Percentiles rank a stretch among this genome's conserved stretches.
Evolutionary conservation across 495 filamentous ascomycete species (phyloP).

Genomic region (Talaromyces adpressus): DNA sequence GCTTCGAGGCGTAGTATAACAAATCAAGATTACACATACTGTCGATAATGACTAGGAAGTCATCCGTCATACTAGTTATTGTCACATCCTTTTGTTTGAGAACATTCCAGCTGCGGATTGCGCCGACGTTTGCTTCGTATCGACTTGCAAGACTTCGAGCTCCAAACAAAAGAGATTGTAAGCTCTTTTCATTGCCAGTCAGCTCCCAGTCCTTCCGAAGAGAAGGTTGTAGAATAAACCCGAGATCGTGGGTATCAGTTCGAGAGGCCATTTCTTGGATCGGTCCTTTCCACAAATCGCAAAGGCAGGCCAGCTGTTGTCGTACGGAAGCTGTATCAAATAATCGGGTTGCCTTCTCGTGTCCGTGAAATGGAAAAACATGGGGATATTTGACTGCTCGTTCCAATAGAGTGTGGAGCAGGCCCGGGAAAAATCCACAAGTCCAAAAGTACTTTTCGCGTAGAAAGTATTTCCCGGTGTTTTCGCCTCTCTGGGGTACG

Average conservation of each 20-base stretch:
- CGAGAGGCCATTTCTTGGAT: slow-evolving; percentile 17
- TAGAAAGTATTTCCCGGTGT: slow-evolving; percentile 18
- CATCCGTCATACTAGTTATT: slow-evolving; percentile 18
- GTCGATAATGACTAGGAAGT: slow-evolving; percentile 39
- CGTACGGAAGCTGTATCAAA: slow-evolving; percentile 4
- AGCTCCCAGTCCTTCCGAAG: slow-evolving; percentile 24
- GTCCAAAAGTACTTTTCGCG: slow-evolving; percentile 37
- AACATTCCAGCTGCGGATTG: slow-evolving; percentile 37
- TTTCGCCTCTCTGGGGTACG: slow-evolving; percentile 13
- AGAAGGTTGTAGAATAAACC: slow-evolving; percentile 34
- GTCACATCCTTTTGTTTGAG: slow-evolving; percentile 14
- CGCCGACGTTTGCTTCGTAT: slow-evolving; percentile 23
- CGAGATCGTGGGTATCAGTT: slow-evolving; percentile 38
- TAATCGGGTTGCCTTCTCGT: background rate
- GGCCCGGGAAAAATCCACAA: slow-evolving; percentile 36
- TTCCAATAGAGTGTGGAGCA: slow-evolving; percentile 25
- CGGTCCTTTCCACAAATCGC: slow-evolving; percentile 12
- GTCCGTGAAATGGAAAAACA: background rate
- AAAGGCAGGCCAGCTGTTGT: slow-evolving; percentile 13
- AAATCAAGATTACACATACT: slow-evolving; percentile 37
- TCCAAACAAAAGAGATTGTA: slow-evolving; percentile 22
- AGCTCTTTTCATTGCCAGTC: slow-evolving; percentile 19
- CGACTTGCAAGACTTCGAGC: slow-evolving; percentile 27
- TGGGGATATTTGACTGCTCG: slow-evolving; percentile 15
- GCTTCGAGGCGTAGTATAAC: slow-evolving; percentile 32